Evolutionary conservation across 352 stramenopile species (phyloP).

Genomic region (Phytopythium kandeliae): DNA sequence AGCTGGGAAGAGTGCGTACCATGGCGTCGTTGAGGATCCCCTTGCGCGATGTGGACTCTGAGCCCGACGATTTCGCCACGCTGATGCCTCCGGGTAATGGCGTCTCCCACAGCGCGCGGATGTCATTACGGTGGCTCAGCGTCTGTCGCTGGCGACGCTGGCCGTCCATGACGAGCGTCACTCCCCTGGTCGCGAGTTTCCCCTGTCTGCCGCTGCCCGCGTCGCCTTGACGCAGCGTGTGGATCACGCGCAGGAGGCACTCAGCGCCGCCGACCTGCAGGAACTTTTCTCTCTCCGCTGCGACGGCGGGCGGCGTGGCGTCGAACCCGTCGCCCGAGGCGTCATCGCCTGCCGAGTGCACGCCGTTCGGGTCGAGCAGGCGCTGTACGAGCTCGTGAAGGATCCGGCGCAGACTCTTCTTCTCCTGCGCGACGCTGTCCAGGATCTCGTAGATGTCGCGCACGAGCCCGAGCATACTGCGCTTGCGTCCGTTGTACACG

Average conservation of each 20-base stretch:
- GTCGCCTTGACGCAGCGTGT: slow-evolving; percentile 57
- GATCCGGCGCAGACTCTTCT: slow-evolving; percentile 48
- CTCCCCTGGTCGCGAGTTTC: slow-evolving; percentile 15
- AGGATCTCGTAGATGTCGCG: slow-evolving; percentile 66
- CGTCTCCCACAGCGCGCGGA: slow-evolving; percentile 51
- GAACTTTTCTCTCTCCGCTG: slow-evolving; percentile 57
- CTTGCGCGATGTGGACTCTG: slow-evolving; percentile 41
- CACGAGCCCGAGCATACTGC: slow-evolving; percentile 46
- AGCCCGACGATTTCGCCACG: slow-evolving; percentile 25
- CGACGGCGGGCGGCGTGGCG: slow-evolving; percentile 26
- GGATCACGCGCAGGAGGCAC: slow-evolving; percentile 65
- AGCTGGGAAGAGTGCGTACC: slow-evolving; percentile 18
- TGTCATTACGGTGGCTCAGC: slow-evolving; percentile 35
- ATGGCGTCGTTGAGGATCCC: slow-evolving; percentile 71
- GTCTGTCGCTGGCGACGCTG: slow-evolving; percentile 19
- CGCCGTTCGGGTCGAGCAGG: slow-evolving; percentile 57
- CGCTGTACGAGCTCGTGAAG: slow-evolving; percentile 71
- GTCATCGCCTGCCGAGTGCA: slow-evolving; percentile 24
- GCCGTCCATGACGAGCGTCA: slow-evolving; percentile 29
- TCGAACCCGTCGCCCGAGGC: slow-evolving; percentile 11
- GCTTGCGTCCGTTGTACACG: slow-evolving; percentile 41
- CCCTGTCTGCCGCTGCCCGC: slow-evolving; percentile 10
- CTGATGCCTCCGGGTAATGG: slow-evolving; percentile 27
- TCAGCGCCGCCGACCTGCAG: slow-evolving; percentile 69
- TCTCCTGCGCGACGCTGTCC: slow-evolving; percentile 34